Base-by-base conservation (phyloP, 2,329 filamentous ascomycete genomes). In the Aspergillus brunneoviolaceus region DNA sequence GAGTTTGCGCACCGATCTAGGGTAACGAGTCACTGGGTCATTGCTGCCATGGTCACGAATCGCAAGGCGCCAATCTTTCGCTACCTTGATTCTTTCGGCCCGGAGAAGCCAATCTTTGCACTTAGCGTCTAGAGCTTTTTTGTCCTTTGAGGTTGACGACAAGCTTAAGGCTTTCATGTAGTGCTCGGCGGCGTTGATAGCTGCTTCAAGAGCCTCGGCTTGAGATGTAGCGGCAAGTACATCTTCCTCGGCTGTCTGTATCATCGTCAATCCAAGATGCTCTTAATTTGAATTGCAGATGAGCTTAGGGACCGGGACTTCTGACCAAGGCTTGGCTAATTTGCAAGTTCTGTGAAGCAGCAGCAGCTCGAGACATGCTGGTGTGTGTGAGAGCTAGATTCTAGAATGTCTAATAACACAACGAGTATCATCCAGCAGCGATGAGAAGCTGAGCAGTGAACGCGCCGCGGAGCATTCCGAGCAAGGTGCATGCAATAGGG, bases 161-260 rank as follows among this genome's bases (percentile, higher is more conserved):
- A 90, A 79, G 60, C 81, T 82, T 56, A 91, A 80, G 2, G 91
- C 91, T 69, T 86, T 85, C 87, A 97, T 91, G 67, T 95, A 93
- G 54, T 89, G 80, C 72, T 97, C 92, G 23, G 88, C 89, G 4
- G 90, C 90, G 64, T 83, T 80, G 70, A 96, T 91, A 53, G 91
- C 88, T 73, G 90, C 84, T 55, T 87, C 80, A 58, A 97, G 82
- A 49, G 91, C 92, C 67, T 87, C 86, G 65, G 84, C 77, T 65
- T 85, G 83, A 51, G 81, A 84, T 25, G 74, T 72, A 42, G 85
- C 79, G 61, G 74, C 72, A 61, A 79, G 74, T 67, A 88, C 77
- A 68, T 77, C 77, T 60, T 75, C 77, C 74, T 87, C 85, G 63
- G 80, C 80, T 75, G 79, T 81, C 85, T 87, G 72, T 52, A 19